Evolutionary conservation across 164 flowering plant species (phyloP), one percentile per base, ranked within the genome.

Genomic region (Houttuynia cordata): DNA sequence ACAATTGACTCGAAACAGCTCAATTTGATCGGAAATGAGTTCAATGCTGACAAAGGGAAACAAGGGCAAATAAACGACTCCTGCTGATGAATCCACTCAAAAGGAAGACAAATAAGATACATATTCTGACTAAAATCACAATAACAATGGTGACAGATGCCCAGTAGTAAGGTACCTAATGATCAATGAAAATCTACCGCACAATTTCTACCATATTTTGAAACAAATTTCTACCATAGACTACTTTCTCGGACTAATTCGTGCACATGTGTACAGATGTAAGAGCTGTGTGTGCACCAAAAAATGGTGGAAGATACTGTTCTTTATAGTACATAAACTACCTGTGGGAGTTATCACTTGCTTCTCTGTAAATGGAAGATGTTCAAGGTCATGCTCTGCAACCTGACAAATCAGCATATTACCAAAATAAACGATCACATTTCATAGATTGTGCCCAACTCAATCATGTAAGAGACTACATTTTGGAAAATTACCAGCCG

Each of bases 351-450:
- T 92, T 56, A 83, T 65, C 41, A 92, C 80, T 82, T 92, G 96
- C 74, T 83, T 92, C 80, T 89, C 97, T 45, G 88, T 86, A 66
- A 92, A 92, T 34, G 98, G 98, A 71, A 92, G 73, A 78, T 89
- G 86, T n/a, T 97, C 98, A 73, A 92, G 94, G 57, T 97, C 98
- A 84, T 92, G 98, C 85, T 92, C 98, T 64, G 87, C 98, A 74
- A 92, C 98, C 98, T 92, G 74, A 79, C 49, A 77, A n/a, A 50
- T 34, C 54, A 67, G 34, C 58, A 30, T 57, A 23, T 3, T 24
- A 12, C 13, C 17, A 54, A 54, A 0, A 17, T 1, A 7, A 23
- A 7, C 21, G 34, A 24, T 54, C 21, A 23, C 17, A 54, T 54
- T 15, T 24, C 12, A 19, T 23, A 54, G 6, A 54, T 23, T 4